phyloP scores from a whole-genome alignment of 768 basidiomycete genomes.

The Tulasnella sp. region DNA sequence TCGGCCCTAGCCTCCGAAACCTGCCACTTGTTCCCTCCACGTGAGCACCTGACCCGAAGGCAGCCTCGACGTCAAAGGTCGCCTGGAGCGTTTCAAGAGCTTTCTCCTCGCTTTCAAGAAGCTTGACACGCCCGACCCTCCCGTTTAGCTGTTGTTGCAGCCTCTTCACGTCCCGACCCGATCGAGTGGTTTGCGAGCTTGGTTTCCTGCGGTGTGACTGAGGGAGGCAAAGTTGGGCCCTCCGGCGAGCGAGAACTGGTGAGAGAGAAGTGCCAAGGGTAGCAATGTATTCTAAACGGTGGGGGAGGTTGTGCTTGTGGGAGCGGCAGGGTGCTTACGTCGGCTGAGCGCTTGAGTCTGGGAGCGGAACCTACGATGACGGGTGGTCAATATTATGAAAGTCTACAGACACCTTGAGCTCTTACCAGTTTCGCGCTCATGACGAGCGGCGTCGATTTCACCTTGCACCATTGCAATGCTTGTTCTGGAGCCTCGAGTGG shows the following conservation, averaged over 20 bases:
- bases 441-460: conserved; percentile 56
- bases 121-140: conserved; percentile 38
- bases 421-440: conserved; percentile 51
- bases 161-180: conserved; percentile 38
- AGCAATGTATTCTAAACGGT: conserved; percentile 59
- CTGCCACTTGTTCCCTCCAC: conserved; percentile 21
- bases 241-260: conserved; percentile 52
- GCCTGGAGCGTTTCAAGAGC: conserved; percentile 64
- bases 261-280: conserved; percentile 59
- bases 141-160: conserved; percentile 33
- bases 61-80: conserved; percentile 55
- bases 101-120: conserved; percentile 59
- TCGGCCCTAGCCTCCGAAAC: conserved; percentile 31
- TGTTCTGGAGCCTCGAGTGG: conserved; percentile 50
- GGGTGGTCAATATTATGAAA: conserved; percentile 13
- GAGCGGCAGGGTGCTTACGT: conserved; percentile 31
- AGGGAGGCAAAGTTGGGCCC: conserved; percentile 41
- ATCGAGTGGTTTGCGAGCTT: neutral
- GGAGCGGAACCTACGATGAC: conserved; percentile 17
- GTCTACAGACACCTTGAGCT: neutral
- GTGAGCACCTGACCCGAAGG: conserved; percentile 36
- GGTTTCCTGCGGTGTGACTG: neutral
- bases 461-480: conserved; percentile 55
- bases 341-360: conserved; percentile 25
- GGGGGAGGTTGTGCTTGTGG: conserved; percentile 43